Evolutionary conservation across 2,329 filamentous ascomycete genomes (phyloP), one percentile per base, ranked within the genome.

Genomic region (Colletotrichum ledebouriae): DNA sequence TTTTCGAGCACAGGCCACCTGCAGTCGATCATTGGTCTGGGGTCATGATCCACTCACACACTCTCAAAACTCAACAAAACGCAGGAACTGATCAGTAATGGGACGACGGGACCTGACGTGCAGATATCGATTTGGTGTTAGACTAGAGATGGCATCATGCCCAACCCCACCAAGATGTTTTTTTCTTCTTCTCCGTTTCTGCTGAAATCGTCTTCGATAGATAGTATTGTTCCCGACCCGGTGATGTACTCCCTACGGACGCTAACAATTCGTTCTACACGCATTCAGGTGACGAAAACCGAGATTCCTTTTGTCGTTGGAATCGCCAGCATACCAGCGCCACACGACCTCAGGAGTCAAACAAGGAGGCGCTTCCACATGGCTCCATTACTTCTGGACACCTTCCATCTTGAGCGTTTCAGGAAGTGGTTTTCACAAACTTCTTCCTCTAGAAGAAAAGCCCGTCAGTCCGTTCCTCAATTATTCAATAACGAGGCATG

Each of bases 11-110:
- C 62, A 42, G 60, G 20, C 56, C 62, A 66, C 46, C 20, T 15
- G 33, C 7, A 12, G 62, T 44, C 66, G 66, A 69, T 69, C 61
- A 56, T 44, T 50, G 49, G 55, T 59, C 55, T 44, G 49, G 59
- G 66, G 65, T 63, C 33, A 12, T 37, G 63, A 34, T 57, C 47
- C 50, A 62, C 58, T 33, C 49, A 44, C 47, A 52, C 25, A 22
- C 15, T 34, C 49, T 53, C 49, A 37, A 52, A 46, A 60, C 29
- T 6, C 9, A 7, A 59, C 11, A 37, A 17, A 39, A 56, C 13
- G 41, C 57, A 33, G 22, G 10, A 49, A n/a, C 11, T 44, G 44
- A 63, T 63, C 11, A 20, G 63, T 50, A 37, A 63, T 67, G 52
- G 37, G 64, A 58, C 47, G 53, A 49, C 44, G 15, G 15, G 29